Evolutionary conservation across 352 stramenopile genomes (phyloP).

Genomic region (Phytophthora syringae): DNA sequence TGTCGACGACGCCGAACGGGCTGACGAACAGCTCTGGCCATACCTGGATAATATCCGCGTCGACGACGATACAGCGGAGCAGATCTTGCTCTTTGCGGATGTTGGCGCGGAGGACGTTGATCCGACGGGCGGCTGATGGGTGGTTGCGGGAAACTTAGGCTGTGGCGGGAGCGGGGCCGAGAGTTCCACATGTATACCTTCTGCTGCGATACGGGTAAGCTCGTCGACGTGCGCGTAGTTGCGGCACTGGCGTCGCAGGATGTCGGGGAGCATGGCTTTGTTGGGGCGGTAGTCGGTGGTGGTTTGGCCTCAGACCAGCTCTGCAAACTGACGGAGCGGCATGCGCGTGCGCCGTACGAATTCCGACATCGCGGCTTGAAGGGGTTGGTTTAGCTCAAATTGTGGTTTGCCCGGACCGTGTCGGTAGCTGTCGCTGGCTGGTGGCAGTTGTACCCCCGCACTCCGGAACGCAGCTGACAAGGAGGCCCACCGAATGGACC

Average conservation of each 20-base stretch:
- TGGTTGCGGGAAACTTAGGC: background rate
- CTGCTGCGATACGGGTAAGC: background rate
- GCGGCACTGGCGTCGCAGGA: background rate
- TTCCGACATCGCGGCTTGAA: background rate
- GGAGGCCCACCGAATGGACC: background rate
- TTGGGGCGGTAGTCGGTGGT: background rate
- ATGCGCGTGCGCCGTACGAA: background rate
- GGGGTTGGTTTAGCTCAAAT: background rate
- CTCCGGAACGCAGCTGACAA: background rate
- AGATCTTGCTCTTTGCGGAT: constrained; percentile 13
- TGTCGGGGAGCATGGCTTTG: background rate
- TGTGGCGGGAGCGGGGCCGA: background rate
- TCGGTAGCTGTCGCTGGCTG: no score
- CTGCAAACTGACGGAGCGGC: background rate
- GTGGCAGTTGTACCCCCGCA: background rate
- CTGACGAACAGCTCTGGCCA: constrained; percentile 10
- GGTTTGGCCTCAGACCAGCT: constrained; percentile 3
- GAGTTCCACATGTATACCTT: background rate
- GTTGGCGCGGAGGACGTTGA: background rate
- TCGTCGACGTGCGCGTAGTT: background rate
- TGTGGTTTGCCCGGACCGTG: background rate
- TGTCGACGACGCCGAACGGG: constrained; percentile 26
- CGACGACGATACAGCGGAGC: background rate
- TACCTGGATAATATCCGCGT: constrained; percentile 2
- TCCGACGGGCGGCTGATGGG: background rate